Evolutionary conservation across 2,329 filamentous ascomycete species (phyloP), one percentile per base, ranked within the genome.

Genomic region (Ustulina deusta): DNA sequence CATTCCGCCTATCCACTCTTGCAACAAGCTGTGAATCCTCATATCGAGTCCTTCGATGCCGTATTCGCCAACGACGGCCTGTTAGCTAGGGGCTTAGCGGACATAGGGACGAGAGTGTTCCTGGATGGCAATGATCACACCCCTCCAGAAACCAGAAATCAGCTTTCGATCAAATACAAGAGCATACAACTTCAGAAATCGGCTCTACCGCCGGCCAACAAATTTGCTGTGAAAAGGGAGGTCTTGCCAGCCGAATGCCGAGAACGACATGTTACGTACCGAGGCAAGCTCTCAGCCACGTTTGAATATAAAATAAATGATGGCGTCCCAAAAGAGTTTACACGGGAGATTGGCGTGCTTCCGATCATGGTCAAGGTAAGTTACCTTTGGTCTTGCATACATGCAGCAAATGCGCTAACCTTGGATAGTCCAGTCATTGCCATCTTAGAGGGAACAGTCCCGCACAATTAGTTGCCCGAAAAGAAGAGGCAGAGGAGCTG

Each of bases 401-500:
- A 20, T 58, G 27, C 4, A n/a, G 22, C 36, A 27, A 25, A 40
- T 32, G 13, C 40, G 66, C 69, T 70, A 70, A 73, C 29, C 6
- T 58, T 44, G 36, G 55, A 11, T 74, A 94, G 90, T 96, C 94
- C 66, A 97, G 94, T 79, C 87, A 90, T 78, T 99, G 96, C 78
- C 94, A 99, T 78, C 87, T 99, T 29, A 91, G 97, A 79, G 91
- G 91, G 69, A 90, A 94, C 75, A 91, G 93, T 6, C 96, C 96
- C 0, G 90, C 91, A 11, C 86, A 92, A 75, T 86, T 99, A 17
- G 93, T 98, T 34, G 86, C 91, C 71, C 89, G 89, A 68, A 97
- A 97, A 79, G 96, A 99, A 81, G 96, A 99, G 80, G 92, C 94
- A 0, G 96, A 99, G 80, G 96, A 99, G 80, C 82, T 98, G 36